These are phyloP conservation scores for Falciphora oryzae DNA, from an alignment of 2,329 filamentous ascomycete species.

Conservation along the genomic window DNA sequence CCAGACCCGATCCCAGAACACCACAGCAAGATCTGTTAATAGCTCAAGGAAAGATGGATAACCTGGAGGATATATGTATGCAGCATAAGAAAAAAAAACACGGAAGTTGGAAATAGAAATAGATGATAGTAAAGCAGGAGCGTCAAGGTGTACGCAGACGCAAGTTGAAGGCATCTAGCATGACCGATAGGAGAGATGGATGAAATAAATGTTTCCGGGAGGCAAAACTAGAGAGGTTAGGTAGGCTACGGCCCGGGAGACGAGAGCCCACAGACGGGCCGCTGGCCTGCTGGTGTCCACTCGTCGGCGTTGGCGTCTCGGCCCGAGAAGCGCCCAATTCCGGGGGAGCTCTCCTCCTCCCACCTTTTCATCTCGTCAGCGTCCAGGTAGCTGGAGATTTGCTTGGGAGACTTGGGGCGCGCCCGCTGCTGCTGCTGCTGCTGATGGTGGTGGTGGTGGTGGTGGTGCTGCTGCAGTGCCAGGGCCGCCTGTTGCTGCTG, in stretches of 20 bases:
- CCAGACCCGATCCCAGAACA: too few species aligned
- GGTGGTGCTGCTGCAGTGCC: not conserved
- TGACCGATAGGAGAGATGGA: too few species aligned
- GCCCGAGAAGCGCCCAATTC: conserved; percentile 23
- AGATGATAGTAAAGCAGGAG: too few species aligned
- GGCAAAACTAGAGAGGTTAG: not conserved
- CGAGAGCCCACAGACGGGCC: not conserved
- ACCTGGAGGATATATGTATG: too few species aligned
- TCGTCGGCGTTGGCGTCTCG: conserved; percentile 12
- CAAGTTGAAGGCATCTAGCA: too few species aligned
- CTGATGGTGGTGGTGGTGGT: not conserved
- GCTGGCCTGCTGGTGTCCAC: conserved; percentile 2
- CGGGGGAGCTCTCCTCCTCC: conserved; percentile 18
- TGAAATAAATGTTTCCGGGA: not conserved
- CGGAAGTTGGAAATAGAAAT: too few species aligned
- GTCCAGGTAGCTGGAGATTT: conserved; percentile 14
- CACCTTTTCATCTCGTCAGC: conserved; percentile 19
- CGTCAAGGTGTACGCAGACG: too few species aligned
- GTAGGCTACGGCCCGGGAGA: not conserved
- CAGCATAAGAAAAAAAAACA: too few species aligned
- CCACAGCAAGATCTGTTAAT: too few species aligned
- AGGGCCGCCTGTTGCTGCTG: not conserved
- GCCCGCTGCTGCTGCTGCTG: not conserved
- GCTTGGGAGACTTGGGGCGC: not conserved
- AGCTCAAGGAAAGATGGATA: too few species aligned